Conservation (phyloP, 2,329 filamentous ascomycete genomes). For the Paracamarosporium sp. region DNA sequence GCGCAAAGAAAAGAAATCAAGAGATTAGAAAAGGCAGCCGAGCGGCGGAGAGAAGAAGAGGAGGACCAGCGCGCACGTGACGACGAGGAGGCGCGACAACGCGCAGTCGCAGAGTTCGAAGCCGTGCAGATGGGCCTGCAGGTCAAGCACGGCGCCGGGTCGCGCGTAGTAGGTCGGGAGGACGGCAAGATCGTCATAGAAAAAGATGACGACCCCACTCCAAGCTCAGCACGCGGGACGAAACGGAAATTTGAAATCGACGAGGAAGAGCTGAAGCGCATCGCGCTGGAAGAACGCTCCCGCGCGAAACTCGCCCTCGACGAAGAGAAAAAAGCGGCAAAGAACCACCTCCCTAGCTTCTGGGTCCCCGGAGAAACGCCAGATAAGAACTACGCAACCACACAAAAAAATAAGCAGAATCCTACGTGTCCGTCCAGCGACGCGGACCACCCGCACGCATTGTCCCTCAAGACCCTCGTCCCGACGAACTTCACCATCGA, state of each 20-base stretch:
- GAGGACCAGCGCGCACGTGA: conserved; percentile 65
- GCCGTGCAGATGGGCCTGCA: conserved; percentile 73
- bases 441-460: conserved; percentile 70
- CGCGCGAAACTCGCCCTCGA: conserved; percentile 75
- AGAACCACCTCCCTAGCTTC: conserved; percentile 80
- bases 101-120: conserved; percentile 84
- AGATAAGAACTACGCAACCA: conserved; percentile 55
- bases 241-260: conserved; percentile 85
- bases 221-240: conserved; percentile 48
- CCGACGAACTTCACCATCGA: conserved; percentile 80
- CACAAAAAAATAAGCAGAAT: conserved; percentile 61
- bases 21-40: conserved; percentile 72
- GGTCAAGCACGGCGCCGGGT: conserved; percentile 44
- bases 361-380: conserved; percentile 91
- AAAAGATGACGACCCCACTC: conserved; percentile 41
- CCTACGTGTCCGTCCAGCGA: conserved; percentile 80
- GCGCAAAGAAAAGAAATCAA: conserved; percentile 92
- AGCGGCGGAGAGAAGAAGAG: conserved; percentile 67
- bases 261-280: conserved; percentile 74
- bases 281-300: conserved; percentile 72
- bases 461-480: conserved; percentile 80
- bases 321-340: conserved; percentile 70
- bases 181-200: conserved; percentile 54
- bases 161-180: conserved; percentile 49
- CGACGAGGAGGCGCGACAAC: conserved; percentile 72